These are phyloP conservation scores for Secale cereale DNA, from an alignment of 176 grass and related monocot genomes.

Conservation along the genomic window DNA sequence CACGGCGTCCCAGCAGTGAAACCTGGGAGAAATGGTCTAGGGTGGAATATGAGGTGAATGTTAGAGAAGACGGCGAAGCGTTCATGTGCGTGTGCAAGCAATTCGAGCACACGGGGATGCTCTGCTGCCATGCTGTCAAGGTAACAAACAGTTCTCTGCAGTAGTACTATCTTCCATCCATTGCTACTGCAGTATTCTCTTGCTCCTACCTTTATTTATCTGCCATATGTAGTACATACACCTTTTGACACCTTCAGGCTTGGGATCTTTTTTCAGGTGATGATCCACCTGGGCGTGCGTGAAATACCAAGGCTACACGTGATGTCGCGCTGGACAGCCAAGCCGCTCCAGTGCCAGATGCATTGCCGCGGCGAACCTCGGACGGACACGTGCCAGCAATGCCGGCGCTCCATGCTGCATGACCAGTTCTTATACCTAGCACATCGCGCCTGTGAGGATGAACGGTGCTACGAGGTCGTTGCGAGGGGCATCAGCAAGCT, in stretches of 20 bases:
- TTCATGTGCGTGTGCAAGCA: background rate
- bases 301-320: background rate
- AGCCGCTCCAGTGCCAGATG: background rate
- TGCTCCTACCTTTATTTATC: background rate
- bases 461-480: background rate
- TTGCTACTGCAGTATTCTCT: background rate
- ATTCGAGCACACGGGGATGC: background rate
- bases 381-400: background rate
- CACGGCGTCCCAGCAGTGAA: background rate
- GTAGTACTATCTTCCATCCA: background rate
- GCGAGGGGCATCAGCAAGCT: background rate
- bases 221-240: background rate
- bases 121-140: background rate
- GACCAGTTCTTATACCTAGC: background rate
- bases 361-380: background rate
- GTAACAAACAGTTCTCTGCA: background rate
- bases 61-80: background rate
- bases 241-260: background rate
- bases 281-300: background rate
- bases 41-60: constrained; percentile 3
- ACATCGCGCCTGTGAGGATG: background rate
- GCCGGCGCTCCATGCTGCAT: background rate
- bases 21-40: background rate
- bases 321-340: background rate
- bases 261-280: background rate